These are phyloP conservation scores for Vicia sativa DNA, from an alignment of 306 rosid genomes.

Conservation along the genomic window DNA sequence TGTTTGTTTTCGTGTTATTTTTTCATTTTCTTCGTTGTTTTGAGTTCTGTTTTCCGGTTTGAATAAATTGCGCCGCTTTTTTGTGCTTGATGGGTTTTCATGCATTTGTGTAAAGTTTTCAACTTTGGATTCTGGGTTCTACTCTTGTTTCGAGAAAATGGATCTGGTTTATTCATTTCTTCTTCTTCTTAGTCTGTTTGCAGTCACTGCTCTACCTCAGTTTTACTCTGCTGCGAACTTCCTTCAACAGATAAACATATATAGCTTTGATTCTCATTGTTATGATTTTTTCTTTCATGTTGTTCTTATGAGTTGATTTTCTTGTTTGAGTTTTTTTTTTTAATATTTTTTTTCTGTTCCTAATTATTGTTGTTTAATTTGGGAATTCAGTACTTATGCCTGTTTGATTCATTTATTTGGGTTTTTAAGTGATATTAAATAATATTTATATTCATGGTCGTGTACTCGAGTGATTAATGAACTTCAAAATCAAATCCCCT, in stretches of 20 bases:
- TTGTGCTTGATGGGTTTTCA: conserved; percentile 39
- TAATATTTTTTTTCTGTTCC: background rate
- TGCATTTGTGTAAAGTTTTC: conserved; percentile 45
- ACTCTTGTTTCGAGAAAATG: conserved; percentile 42
- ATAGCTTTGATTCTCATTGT: background rate
- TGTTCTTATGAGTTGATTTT: conserved; percentile 24
- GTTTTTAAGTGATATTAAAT: background rate
- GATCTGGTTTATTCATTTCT: conserved; percentile 56
- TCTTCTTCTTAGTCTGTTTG: conserved; percentile 25
- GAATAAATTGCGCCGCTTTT: conserved; percentile 34
- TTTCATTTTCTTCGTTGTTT: background rate
- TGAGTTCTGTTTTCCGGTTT: conserved; percentile 10
- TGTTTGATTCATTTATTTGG: too few relatives aligned
- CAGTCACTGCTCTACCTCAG: conserved; percentile 14
- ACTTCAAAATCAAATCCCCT: background rate
- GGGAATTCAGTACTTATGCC: background rate
- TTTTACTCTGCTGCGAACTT: background rate
- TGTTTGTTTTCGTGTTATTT: conserved; percentile 7
- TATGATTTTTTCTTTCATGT: background rate
- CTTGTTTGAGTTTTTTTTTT: conserved; percentile 31
- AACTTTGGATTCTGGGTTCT: conserved; percentile 31
- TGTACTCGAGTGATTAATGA: too few relatives aligned
- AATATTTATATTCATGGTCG: background rate
- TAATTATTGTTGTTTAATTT: conserved; percentile 32
- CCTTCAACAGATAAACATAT: conserved; percentile 2